These are phyloP conservation scores for Metarhizium sp. DNA, from an alignment of 2,329 filamentous ascomycete genomes.

Conservation along the genomic window DNA sequence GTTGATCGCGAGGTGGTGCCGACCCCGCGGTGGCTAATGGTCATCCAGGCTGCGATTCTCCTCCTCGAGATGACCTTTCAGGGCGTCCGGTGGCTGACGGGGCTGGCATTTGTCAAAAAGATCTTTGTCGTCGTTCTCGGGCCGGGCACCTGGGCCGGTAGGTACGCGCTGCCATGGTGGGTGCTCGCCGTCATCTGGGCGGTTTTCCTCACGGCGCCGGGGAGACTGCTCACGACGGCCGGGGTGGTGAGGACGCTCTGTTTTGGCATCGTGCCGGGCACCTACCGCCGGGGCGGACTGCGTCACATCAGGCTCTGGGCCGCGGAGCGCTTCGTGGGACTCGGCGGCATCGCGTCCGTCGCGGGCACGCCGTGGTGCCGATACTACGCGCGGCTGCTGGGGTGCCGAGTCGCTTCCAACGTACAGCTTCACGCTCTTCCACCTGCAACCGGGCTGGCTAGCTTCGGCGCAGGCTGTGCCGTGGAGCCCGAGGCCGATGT, in stretches of 20 bases:
- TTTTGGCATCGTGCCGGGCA: constrained; percentile 9
- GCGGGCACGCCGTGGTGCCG: constrained; percentile 11
- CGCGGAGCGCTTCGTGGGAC: constrained; percentile 8
- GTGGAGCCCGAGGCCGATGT: constrained; percentile 13
- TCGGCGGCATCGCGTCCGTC: constrained; percentile 5
- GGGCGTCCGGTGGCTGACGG: constrained; percentile 7
- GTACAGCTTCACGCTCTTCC: constrained; percentile 12
- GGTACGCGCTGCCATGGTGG: constrained; percentile 8
- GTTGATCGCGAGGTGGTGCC: constrained; percentile 9
- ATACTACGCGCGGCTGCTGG: constrained; percentile 10
- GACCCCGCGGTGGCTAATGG: constrained; percentile 11
- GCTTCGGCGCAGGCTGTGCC: constrained; percentile 11
- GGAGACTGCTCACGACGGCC: constrained; percentile 10
- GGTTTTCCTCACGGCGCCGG: constrained; percentile 8
- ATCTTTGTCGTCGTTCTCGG: constrained; percentile 6
- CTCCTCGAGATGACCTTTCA: constrained; percentile 7
- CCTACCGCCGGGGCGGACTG: constrained; percentile 9
- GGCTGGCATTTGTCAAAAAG: constrained; percentile 6
- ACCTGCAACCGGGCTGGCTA: constrained; percentile 10
- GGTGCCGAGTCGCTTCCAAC: constrained; percentile 10
- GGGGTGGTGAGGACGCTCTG: constrained; percentile 6
- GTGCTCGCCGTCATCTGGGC: constrained; percentile 8
- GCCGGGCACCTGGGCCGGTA: constrained; percentile 7
- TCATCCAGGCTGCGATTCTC: constrained; percentile 10
- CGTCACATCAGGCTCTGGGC: constrained; percentile 12